Evolutionary conservation across 2,329 filamentous ascomycete genomes (phyloP), one percentile per base, ranked within the genome.

Genomic region (Cordyceps cateniannulata): DNA sequence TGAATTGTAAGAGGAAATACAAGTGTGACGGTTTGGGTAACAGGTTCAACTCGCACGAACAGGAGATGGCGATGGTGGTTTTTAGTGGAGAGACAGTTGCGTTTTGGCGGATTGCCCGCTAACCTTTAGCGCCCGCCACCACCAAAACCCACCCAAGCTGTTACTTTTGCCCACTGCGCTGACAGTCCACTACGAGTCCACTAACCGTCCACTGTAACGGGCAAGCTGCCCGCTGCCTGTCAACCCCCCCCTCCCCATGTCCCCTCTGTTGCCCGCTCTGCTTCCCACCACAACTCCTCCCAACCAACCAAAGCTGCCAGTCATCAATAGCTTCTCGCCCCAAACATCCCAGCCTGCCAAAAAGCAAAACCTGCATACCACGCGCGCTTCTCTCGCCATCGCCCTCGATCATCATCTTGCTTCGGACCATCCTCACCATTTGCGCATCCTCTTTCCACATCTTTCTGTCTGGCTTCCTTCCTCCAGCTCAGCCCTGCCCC

Each of bases 241-340:
- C 29, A 7, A 38, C 40, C 40, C 38, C 38, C 32, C 32, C 10
- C 32, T 35, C 5, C 32, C 10, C 10, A 9, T 35, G 32, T 7
- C 9, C 8, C n/a, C 22, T 24, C 44, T 14, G 32, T 24, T 29
- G 22, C n/a, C 24, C 27, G 40, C 38, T 42, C 44, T 2, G 44
- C 29, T 35, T 57, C 54, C 54, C 32, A 12, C 32, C 32, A 35
- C 32, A 35, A 35, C 10, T 35, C 32, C 32, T 35, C 32, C 32
- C 32, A 35, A 45, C 44, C 54, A 44, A 57, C 54, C 44, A 16
- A 50, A 27, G 32, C 56, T 12, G 56, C 48, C 56, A 51, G 25
- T 32, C 56, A 52, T 59, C 56, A 35, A 59, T 32, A 59, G 56
- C 56, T 59, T 59, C 56, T 47, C 32, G 29, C 56, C 55, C 32